Base-by-base conservation (phyloP, 73 alveolate species). In the Tetrahymena thermophila region DNA sequence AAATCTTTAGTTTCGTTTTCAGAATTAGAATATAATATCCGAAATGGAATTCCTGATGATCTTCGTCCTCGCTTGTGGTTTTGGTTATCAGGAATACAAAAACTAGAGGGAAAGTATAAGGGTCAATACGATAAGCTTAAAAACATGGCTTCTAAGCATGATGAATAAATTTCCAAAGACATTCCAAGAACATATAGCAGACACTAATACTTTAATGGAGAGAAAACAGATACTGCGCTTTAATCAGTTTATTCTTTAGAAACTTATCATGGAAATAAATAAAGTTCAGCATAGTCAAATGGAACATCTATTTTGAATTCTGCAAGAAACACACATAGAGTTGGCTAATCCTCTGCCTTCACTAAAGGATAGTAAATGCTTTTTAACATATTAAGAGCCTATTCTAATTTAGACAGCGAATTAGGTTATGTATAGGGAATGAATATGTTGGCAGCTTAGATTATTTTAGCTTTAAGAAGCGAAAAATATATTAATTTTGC, bases 401-500 rank as follows among this genome's bases (percentile, higher is more conserved):
- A 95, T 95, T 35, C 96, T 28, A 95, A 95, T 35, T 85, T 85
- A 34, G 96, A 95, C 50, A 37, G 25, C 10, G 95, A 85, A 50
- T 44, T 95, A 4, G 43, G 93, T 34, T 95, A 95, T 85, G 96
- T 95, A 19, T 85, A 95, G 40, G 96, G 96, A 44, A 95, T 95
- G 96, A 95, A 95, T 85, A 58, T 95, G 35, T 43, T 95, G 13
- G 96, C 94, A 13, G 85, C 95, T 35, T 43, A 94, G 19, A 95
- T 95, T 23, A 34, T 85, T 35, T 93, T 85, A 31, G 34, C 50
- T 55, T 35, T 89, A 89, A 56, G 55, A 89, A 23, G 44, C 34
- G 97, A 95, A 93, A 94, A 95, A 93, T 35, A 42, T 28, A n/a
- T 89, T 9, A 85, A 85, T 44, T 71, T 43, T 25, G 35, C 94